Percentiles rank a stretch among this genome's conserved stretches.
Conservation (phyloP, 2,329 filamentous ascomycete genomes). For the Epicoccum sorghinum region DNA sequence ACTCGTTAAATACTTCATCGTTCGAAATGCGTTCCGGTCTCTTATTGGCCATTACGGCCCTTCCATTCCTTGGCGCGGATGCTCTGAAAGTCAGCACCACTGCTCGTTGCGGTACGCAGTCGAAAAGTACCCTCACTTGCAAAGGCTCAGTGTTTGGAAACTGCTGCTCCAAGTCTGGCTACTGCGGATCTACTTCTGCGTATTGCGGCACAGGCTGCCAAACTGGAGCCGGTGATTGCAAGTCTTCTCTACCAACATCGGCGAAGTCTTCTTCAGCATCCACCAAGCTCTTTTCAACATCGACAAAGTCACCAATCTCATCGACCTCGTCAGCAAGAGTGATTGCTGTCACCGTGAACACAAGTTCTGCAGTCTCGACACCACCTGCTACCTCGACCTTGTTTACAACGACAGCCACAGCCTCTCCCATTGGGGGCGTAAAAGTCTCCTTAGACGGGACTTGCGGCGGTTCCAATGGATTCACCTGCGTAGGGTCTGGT, state of each 20-base stretch:
- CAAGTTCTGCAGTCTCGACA: background rate
- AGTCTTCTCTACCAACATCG: background rate
- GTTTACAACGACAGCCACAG: background rate
- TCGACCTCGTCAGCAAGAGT: constrained; percentile 2
- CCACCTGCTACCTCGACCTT: constrained; percentile 2
- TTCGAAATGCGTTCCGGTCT: constrained; percentile 12
- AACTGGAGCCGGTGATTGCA: constrained; percentile 40
- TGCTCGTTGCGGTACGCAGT: constrained; percentile 11
- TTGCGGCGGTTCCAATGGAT: constrained; percentile 16
- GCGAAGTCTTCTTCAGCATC: background rate
- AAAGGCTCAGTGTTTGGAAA: constrained; percentile 51
- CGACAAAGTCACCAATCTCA: constrained; percentile 1
- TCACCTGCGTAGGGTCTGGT: constrained; percentile 20
- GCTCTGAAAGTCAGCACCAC: constrained; percentile 2
- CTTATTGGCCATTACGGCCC: constrained; percentile 12
- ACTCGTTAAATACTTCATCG: constrained; percentile 7
- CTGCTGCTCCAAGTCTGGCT: constrained; percentile 54
- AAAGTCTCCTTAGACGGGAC: constrained; percentile 18
- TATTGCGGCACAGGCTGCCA: constrained; percentile 45
- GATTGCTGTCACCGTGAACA: background rate
- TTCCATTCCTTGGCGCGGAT: constrained; percentile 14
- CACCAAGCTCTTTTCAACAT: constrained; percentile 1
- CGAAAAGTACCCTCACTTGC: constrained; percentile 43
- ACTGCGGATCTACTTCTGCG: constrained; percentile 44
- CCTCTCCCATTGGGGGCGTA: constrained; percentile 1